These are phyloP conservation scores for Casuarina glauca DNA, from an alignment of 306 rosid genomes.

Conservation along the genomic window DNA sequence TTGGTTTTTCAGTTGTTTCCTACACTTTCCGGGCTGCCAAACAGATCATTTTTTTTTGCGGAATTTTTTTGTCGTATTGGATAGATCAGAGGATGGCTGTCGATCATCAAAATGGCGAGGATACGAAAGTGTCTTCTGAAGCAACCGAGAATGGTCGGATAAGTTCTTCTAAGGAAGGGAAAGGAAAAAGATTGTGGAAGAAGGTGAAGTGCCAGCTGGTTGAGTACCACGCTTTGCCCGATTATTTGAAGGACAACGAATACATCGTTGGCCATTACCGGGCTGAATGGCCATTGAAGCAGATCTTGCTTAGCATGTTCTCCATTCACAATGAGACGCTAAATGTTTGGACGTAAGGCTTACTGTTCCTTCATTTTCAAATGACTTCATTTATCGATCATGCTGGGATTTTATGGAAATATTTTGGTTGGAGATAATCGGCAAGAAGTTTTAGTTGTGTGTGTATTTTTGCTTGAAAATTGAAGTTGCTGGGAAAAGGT, in stretches of 20 bases:
- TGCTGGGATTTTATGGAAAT: not conserved
- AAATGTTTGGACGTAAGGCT: constrained; percentile 95
- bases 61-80: constrained; percentile 3
- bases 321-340: constrained; percentile 92
- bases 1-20: not conserved
- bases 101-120: constrained; percentile 23
- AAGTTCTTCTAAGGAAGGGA: constrained; percentile 46
- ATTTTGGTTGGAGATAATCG: constrained; percentile 5
- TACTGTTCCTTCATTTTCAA: not conserved
- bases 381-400: not conserved
- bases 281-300: constrained; percentile 90
- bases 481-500: not conserved
- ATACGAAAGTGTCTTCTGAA: constrained; percentile 24
- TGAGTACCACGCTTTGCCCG: constrained; percentile 86
- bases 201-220: constrained; percentile 91
- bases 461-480: not conserved
- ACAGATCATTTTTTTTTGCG: not conserved
- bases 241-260: constrained; percentile 82
- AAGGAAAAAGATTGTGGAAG: constrained; percentile 80
- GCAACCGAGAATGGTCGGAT: constrained; percentile 33
- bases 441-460: not conserved
- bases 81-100: constrained; percentile 33
- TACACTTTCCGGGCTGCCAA: constrained; percentile 7
- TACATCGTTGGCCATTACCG: constrained; percentile 81
- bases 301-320: constrained; percentile 75